phyloP scores from a whole-genome alignment of 192 early-diverging fungal species.

The Podila minutissima region DNA sequence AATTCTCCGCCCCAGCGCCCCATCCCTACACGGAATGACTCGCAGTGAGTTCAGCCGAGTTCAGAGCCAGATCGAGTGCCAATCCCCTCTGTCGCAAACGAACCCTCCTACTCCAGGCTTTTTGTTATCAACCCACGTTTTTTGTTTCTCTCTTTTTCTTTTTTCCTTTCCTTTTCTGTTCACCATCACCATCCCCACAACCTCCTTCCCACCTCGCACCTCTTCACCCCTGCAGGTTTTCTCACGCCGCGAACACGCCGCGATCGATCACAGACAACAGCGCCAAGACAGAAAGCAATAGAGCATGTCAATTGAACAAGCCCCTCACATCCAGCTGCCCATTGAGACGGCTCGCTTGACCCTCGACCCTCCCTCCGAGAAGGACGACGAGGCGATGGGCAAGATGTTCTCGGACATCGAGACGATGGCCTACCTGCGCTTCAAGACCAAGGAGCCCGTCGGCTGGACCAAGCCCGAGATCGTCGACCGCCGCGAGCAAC shows the following conservation, averaged over 20 bases:
- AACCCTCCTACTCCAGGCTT: background rate
- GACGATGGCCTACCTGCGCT: constrained; percentile 27
- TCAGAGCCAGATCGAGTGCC: too few relatives aligned
- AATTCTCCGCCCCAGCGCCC: background rate
- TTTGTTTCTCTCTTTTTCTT: background rate
- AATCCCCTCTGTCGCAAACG: background rate
- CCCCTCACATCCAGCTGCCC: background rate
- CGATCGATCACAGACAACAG: background rate
- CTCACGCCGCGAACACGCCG: background rate
- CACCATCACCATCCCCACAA: background rate
- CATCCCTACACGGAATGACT: too few relatives aligned
- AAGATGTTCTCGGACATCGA: constrained; percentile 42
- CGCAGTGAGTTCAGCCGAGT: too few relatives aligned
- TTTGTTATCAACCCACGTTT: too few relatives aligned
- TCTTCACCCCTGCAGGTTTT: background rate
- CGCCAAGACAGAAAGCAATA: background rate
- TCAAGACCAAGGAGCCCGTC: constrained; percentile 30
- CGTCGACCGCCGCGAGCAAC: constrained; percentile 29
- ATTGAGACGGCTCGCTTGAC: constrained; percentile 27
- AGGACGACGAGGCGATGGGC: constrained; percentile 32
- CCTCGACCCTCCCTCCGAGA: constrained; percentile 16
- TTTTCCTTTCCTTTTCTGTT: constrained; percentile 1
- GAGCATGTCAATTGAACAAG: background rate
- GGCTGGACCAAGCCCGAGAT: constrained; percentile 34
- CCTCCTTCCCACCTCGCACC: background rate